A percentile compares a stretch with the other conserved stretches of the same genome.
Conservation (phyloP, 1,284 basidiomycete species). For the Marasmius fiardii region DNA sequence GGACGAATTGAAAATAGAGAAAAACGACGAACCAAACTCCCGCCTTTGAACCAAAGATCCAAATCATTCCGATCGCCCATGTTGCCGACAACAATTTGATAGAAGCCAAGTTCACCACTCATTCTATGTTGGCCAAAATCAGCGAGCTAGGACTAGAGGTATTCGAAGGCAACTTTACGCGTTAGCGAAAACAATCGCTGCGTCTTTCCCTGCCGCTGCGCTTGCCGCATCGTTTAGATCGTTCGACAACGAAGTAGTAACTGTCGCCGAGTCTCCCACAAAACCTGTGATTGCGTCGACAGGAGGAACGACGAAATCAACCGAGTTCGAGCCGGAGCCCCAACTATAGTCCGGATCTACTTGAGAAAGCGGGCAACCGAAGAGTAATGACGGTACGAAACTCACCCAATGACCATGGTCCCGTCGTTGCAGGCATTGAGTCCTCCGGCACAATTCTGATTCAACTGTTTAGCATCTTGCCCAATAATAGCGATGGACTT, state of each 20-base stretch:
- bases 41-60: slow-evolving; percentile 59
- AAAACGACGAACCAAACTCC: slow-evolving; percentile 27
- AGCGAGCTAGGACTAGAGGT: background rate
- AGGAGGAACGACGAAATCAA: slow-evolving; percentile 42
- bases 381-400: slow-evolving; percentile 1
- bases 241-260: slow-evolving; percentile 54
- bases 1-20: background rate
- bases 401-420: slow-evolving; percentile 45
- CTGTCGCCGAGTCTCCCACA: slow-evolving; percentile 37
- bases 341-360: slow-evolving; percentile 26
- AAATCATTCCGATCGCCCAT: slow-evolving; percentile 74
- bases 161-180: slow-evolving; percentile 33
- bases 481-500: slow-evolving; percentile 43
- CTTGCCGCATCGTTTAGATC: slow-evolving; percentile 43
- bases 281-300: slow-evolving; percentile 46
- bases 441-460: slow-evolving; percentile 34
- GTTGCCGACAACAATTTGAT: slow-evolving; percentile 61
- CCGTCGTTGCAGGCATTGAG: slow-evolving; percentile 45
- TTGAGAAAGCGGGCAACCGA: background rate
- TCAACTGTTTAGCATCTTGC: slow-evolving; percentile 40
- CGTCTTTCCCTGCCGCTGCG: slow-evolving; percentile 50
- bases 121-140: slow-evolving; percentile 22
- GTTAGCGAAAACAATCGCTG: slow-evolving; percentile 64
- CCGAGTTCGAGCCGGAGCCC: slow-evolving; percentile 45
- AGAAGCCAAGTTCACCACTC: slow-evolving; percentile 45